Base-by-base conservation (phyloP, 306 rosid species). In the Begonia peltatifolia region DNA sequence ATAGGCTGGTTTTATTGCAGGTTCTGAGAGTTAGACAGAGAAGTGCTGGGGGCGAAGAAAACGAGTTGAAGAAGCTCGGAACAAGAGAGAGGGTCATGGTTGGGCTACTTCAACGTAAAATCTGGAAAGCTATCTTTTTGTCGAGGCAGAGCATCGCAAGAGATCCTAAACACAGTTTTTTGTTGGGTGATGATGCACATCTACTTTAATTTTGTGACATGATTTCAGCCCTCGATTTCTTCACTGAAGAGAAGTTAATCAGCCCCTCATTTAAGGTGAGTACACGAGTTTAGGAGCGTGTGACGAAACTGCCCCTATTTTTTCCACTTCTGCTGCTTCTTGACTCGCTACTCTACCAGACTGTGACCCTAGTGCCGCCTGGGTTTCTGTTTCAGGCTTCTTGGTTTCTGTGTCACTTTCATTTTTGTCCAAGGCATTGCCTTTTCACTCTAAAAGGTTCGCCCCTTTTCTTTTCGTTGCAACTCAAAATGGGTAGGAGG, bases 401-500 rank as follows among this genome's bases (percentile, higher is more conserved):
- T n/a, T n/a, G n/a, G n/a, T n/a, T n/a, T n/a, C n/a, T n/a, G n/a
- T n/a, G n/a, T n/a, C n/a, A n/a, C n/a, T n/a, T n/a, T 12, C 12
- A 10, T 44, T n/a, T 44, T 44, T 10, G 14, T 44, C 48, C 48
- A n/a, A 44, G 11, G 48, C n/a, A 44, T 44, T 1, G n/a, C n/a
- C 48, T 44, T 44, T 44, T 44, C n/a, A n/a, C 3, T 0, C 14
- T 44, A 7, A 30, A 30, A n/a, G n/a, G 48, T 44, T 10, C 4
- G 48, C 2, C 12, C 12, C 14, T n/a, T 44, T n/a, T 10, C 6
- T 44, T 56, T 20, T 30, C 16, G 14, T 18, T 14, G 36, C 10
- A 5, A 11, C 15, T 42, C 8, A 20, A 52, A 52, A 76, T 72
- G 82, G 82, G 65, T 14, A 35, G 73, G 60, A 76, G 49, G 55